Evolutionary conservation across 2,329 filamentous ascomycete species (phyloP).

Genomic region (Alternaria sp.): DNA sequence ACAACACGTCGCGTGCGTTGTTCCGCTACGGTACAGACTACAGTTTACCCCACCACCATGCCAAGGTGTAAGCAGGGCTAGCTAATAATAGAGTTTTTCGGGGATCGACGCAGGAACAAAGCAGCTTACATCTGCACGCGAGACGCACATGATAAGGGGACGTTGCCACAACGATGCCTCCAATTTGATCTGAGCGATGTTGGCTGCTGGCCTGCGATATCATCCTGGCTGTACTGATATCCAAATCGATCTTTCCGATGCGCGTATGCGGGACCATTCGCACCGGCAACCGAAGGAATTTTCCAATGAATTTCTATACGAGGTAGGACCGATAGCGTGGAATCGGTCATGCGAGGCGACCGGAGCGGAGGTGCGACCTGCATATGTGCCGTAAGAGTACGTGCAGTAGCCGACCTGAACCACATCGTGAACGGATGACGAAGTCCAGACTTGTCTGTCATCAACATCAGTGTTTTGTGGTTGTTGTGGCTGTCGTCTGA

Average conservation of each 20-base stretch:
- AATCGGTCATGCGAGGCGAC: background rate
- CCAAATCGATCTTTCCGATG: background rate
- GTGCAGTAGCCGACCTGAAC: background rate
- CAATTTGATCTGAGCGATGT: too few species aligned
- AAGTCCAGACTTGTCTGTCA: background rate
- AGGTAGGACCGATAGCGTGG: conserved; percentile 2
- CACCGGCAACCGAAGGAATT: background rate
- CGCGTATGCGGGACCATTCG: background rate
- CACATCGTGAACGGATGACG: background rate
- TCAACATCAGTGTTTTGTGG: background rate
- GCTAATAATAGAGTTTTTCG: conserved; percentile 6
- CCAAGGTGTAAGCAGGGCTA: conserved; percentile 1
- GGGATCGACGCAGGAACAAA: conserved; percentile 1
- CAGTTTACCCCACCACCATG: background rate
- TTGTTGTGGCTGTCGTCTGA: background rate
- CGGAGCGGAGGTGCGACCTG: background rate
- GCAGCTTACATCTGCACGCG: background rate
- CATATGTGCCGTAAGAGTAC: background rate
- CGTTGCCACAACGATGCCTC: background rate
- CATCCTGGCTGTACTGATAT: too few species aligned
- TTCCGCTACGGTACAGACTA: background rate
- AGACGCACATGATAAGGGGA: background rate
- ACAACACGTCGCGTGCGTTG: background rate
- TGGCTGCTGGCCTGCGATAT: too few species aligned
- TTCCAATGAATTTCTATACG: conserved; percentile 4